phyloP scores from a whole-genome alignment of 148 eudicot genomes.

The Cornus florida region DNA sequence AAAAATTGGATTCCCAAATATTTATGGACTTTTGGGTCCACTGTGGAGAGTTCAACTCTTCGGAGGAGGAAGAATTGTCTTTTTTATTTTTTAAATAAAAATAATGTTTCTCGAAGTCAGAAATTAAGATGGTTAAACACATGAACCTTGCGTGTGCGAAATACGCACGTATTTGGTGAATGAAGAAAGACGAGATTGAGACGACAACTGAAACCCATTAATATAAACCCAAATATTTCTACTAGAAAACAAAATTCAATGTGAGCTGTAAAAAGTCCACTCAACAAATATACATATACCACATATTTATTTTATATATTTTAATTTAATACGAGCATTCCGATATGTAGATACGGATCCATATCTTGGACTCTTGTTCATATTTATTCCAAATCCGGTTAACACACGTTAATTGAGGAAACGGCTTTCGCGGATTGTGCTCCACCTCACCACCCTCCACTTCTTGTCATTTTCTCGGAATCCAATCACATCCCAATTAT shows the following conservation, averaged over 20 bases:
- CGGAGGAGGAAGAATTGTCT: no score
- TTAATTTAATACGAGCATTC: background rate
- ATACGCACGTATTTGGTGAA: no score
- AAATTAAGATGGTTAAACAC: no score
- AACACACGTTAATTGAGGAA: constrained; percentile 12
- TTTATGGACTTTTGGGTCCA: no score
- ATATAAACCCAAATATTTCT: background rate
- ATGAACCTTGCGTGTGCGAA: no score
- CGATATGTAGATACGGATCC: background rate
- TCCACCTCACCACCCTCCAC: constrained; percentile 15
- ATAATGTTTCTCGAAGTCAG: no score
- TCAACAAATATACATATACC: no score
- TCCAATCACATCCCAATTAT: constrained; percentile 5
- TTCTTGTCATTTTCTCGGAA: background rate
- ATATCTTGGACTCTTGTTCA: constrained; percentile 15
- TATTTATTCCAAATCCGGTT: constrained; percentile 7
- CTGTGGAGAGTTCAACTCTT: no score
- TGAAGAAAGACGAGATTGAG: no score
- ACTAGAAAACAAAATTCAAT: no score
- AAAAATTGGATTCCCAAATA: no score
- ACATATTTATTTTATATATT: background rate
- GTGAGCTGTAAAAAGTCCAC: background rate
- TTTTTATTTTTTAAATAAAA: no score
- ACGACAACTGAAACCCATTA: background rate
- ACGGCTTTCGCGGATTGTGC: constrained; percentile 16